These are phyloP conservation scores for Mariannaea elegans DNA, from an alignment of 2,329 filamentous ascomycete species.

Conservation along the genomic window DNA sequence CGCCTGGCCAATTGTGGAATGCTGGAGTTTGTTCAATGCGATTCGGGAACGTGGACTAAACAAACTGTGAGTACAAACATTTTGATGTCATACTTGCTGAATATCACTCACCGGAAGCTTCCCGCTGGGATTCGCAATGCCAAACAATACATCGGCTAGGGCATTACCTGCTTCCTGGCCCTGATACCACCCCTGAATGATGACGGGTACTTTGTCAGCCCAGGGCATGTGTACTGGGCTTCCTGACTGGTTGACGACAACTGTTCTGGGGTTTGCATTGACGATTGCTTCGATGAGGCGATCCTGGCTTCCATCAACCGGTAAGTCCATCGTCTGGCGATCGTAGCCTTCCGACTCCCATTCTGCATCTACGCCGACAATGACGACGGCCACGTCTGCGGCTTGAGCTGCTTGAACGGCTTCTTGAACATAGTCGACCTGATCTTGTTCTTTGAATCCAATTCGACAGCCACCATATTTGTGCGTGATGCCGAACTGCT, in stretches of 20 bases:
- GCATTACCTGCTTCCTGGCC: conserved; percentile 78
- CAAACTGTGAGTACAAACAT: background rate
- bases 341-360: conserved; percentile 82
- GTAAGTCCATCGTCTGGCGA: conserved; percentile 76
- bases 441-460: conserved; percentile 74
- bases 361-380: conserved; percentile 76
- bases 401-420: conserved; percentile 69
- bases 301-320: conserved; percentile 63
- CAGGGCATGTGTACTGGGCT: conserved; percentile 68
- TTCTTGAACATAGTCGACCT: conserved; percentile 68
- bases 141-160: conserved; percentile 73
- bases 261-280: conserved; percentile 69
- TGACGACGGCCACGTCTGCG: conserved; percentile 73
- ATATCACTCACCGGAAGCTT: conserved; percentile 65
- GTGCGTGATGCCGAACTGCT: conserved; percentile 64
- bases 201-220: conserved; percentile 69
- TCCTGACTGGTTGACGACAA: conserved; percentile 67
- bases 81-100: background rate
- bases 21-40: conserved; percentile 73
- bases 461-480: conserved; percentile 77
- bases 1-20: conserved; percentile 77
- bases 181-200: conserved; percentile 62
- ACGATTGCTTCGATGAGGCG: conserved; percentile 70
- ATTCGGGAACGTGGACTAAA: conserved; percentile 70
- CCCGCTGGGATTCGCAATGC: conserved; percentile 72